A percentile compares a stretch with the other conserved stretches of the same genome.
These are phyloP conservation scores for Colletotrichum sidae DNA, from an alignment of 2,329 filamentous ascomycete genomes.

Conservation along the genomic window DNA sequence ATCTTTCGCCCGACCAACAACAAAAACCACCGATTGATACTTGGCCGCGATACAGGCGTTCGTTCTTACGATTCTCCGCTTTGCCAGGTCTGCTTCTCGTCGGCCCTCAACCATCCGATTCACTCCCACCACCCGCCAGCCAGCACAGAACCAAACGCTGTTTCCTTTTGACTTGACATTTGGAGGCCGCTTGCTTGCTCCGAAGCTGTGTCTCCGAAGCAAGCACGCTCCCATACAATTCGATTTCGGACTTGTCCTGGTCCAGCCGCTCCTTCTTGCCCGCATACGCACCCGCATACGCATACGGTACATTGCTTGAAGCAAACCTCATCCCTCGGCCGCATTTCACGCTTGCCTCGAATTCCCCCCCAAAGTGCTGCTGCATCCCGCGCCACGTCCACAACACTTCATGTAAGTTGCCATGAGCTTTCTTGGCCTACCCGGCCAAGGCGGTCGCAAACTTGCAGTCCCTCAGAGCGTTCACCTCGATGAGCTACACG, in stretches of 20 bases:
- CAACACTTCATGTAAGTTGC: conserved; percentile 31
- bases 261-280: conserved; percentile 36
- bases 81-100: conserved; percentile 24
- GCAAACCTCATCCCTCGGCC: conserved; percentile 30
- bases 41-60: conserved; percentile 1
- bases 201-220: conserved; percentile 30
- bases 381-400: conserved; percentile 17
- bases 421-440: conserved; percentile 11
- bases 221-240: conserved; percentile 22
- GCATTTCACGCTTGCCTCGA: conserved; percentile 24
- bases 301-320: neutral
- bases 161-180: conserved; percentile 16
- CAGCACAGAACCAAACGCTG: conserved; percentile 7
- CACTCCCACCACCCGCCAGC: neutral
- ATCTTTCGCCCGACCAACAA: conserved; percentile 15
- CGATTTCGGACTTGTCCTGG: conserved; percentile 29
- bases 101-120: conserved; percentile 14
- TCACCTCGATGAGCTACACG: conserved; percentile 9
- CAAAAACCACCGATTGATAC: neutral
- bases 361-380: conserved; percentile 11
- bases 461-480: conserved; percentile 8
- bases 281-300: neutral
- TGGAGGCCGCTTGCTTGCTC: conserved; percentile 26
- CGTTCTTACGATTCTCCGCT: neutral
- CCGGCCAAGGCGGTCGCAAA: conserved; percentile 9